These are phyloP conservation scores for Asterella californica DNA, from an alignment of 225 moss, liverwort and hornwort species.

Conservation along the genomic window DNA sequence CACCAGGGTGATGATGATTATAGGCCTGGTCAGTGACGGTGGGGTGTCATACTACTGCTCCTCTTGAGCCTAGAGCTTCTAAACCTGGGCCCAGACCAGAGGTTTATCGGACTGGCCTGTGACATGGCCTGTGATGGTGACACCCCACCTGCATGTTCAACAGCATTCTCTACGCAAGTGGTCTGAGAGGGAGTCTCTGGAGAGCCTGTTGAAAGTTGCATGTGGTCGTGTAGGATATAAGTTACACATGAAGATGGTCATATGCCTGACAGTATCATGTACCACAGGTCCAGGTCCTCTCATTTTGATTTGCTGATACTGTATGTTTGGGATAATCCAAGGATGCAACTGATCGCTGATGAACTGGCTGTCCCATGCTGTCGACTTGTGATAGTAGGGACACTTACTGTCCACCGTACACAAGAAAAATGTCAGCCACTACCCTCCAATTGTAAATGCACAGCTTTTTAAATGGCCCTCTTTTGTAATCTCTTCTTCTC, in stretches of 20 bases:
- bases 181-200: constrained; percentile 23
- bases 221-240: constrained; percentile 28
- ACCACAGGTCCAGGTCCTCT: constrained; percentile 22
- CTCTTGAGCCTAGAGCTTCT: constrained; percentile 24
- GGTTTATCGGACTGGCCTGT: constrained; percentile 28
- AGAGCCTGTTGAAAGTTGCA: constrained; percentile 37
- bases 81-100: constrained; percentile 20
- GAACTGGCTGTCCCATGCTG: constrained; percentile 23
- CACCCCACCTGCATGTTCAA: constrained; percentile 33
- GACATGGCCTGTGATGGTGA: constrained; percentile 24
- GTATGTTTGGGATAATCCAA: constrained; percentile 11
- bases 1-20: constrained; percentile 36
- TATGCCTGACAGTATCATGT: constrained; percentile 10
- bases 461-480: constrained; percentile 17
- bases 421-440: constrained; percentile 20
- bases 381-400: constrained; percentile 19
- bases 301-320: constrained; percentile 19
- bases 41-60: constrained; percentile 20
- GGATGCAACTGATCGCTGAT: constrained; percentile 13
- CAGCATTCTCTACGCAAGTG: constrained; percentile 28
- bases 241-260: constrained; percentile 15
- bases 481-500: constrained; percentile 12
- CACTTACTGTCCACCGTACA: constrained; percentile 7
- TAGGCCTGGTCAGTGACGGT: constrained; percentile 24
- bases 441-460: constrained; percentile 32